These are phyloP conservation scores for Cryphonectria japonica DNA, from an alignment of 2,329 filamentous ascomycete species.

Conservation along the genomic window DNA sequence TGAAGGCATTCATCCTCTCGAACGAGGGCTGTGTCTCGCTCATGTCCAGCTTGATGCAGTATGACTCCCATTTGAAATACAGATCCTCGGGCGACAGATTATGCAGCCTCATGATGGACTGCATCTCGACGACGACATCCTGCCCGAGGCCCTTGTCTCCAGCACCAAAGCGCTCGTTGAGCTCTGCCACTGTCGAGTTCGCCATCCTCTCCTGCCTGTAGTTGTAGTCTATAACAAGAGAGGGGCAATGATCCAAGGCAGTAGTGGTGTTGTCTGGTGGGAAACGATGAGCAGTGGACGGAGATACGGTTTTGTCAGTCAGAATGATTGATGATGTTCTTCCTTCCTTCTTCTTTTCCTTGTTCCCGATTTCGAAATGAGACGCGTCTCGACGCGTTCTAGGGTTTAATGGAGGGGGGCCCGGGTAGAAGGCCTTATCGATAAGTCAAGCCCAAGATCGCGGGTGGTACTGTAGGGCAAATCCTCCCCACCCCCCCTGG, in stretches of 20 bases:
- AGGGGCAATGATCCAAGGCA: not conserved
- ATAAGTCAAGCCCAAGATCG: not conserved
- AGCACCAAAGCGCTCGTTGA: constrained; percentile 58
- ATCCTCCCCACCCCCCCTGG: not conserved
- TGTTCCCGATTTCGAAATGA: not conserved
- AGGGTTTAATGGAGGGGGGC: not conserved
- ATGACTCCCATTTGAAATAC: constrained; percentile 99
- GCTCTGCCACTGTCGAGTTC: constrained; percentile 44
- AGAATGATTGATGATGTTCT: not conserved
- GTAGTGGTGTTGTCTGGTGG: no score
- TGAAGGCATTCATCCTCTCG: constrained; percentile 75
- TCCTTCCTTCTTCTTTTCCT: not conserved
- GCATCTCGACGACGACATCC: constrained; percentile 80
- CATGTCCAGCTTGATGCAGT: constrained; percentile 89
- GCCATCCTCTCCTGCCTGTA: constrained; percentile 39
- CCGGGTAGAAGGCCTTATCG: not conserved
- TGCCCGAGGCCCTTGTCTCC: constrained; percentile 65
- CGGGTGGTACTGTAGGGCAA: not conserved
- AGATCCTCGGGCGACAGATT: constrained; percentile 81
- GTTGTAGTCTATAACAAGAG: not conserved
- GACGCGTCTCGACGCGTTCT: constrained; percentile 27
- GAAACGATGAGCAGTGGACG: not conserved
- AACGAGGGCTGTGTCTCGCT: constrained; percentile 76
- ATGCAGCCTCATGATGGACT: constrained; percentile 85
- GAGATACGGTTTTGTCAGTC: not conserved